Evolutionary conservation across 2,329 filamentous ascomycete species (phyloP).

Genomic region (Diaporthe capsici): DNA sequence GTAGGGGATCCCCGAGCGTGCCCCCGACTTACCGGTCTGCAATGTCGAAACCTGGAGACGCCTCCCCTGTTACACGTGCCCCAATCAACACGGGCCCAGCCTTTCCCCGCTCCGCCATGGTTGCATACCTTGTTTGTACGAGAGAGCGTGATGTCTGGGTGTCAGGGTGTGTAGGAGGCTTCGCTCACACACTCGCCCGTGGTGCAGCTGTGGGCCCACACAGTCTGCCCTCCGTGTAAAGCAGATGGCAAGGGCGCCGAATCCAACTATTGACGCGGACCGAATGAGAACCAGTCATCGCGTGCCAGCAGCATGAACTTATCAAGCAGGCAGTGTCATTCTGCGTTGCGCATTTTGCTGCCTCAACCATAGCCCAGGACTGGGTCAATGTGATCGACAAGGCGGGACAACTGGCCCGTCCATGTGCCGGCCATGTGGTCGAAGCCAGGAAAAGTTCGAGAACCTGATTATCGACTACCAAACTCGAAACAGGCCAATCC

Average conservation of each 20-base stretch:
- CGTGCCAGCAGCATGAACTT: slow-evolving; percentile 9
- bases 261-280: not conserved
- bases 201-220: slow-evolving; percentile 13
- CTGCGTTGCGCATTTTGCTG: not conserved
- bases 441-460: slow-evolving; percentile 11
- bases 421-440: slow-evolving; percentile 40
- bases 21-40: slow-evolving; percentile 33
- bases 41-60: slow-evolving; percentile 32
- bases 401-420: slow-evolving; percentile 15
- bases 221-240: not conserved
- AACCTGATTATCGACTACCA: not conserved
- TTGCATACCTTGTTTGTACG: slow-evolving; percentile 25
- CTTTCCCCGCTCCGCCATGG: slow-evolving; percentile 39
- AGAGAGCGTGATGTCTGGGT: slow-evolving; percentile 30
- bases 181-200: slow-evolving; percentile 17
- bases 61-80: slow-evolving; percentile 34
- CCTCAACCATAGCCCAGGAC: not conserved
- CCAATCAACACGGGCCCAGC: slow-evolving; percentile 34
- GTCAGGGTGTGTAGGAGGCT: slow-evolving; percentile 5
- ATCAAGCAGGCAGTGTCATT: not conserved
- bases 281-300: not conserved
- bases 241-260: not conserved
- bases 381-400: slow-evolving; percentile 27
- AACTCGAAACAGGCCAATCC: slow-evolving; percentile 29
- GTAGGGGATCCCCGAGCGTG: not conserved